phyloP scores from a whole-genome alignment of 768 basidiomycete species.

The Phanerochaete carnosa region DNA sequence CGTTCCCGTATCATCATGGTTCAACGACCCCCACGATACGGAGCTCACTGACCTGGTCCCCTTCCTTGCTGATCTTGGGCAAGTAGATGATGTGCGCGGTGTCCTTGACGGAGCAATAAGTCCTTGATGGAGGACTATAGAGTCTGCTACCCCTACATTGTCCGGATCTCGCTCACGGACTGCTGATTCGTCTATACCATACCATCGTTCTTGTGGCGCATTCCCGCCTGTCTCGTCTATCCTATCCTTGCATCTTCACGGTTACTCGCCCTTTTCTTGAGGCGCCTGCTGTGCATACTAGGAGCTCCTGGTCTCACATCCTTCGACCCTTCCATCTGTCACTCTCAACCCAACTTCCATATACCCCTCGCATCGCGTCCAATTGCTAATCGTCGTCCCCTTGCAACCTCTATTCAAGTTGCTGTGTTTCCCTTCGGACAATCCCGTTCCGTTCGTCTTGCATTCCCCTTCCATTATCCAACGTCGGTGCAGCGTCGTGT shows the following conservation, averaged over 20 bases:
- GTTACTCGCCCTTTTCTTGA: neutral
- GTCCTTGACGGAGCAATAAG: conserved; percentile 28
- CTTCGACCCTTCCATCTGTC: neutral
- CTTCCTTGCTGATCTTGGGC: conserved; percentile 84
- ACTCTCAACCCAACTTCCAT: neutral
- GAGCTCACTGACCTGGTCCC: conserved; percentile 95
- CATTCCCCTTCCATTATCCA: neutral
- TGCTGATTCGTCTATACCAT: conserved; percentile 11
- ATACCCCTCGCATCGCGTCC: conserved; percentile 5
- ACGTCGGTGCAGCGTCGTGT: neutral
- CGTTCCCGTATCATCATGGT: conserved; percentile 98
- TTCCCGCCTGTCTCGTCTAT: conserved; percentile 13
- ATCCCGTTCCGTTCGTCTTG: neutral
- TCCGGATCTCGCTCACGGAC: conserved; percentile 8
- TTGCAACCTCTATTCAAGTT: neutral
- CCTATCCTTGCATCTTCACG: conserved; percentile 3
- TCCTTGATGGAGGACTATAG: conserved; percentile 28
- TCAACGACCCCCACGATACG: conserved; percentile 98
- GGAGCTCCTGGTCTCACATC: neutral
- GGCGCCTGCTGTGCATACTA: conserved; percentile 1
- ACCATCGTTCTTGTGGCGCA: conserved; percentile 14
- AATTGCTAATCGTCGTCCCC: conserved; percentile 6
- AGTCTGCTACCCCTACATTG: neutral
- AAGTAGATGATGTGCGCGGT: conserved; percentile 84
- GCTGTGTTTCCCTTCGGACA: neutral